A percentile compares a stretch with the other conserved stretches of the same genome.
phyloP scores from a whole-genome alignment of 257 asterid species.

The Verbena officinalis region DNA sequence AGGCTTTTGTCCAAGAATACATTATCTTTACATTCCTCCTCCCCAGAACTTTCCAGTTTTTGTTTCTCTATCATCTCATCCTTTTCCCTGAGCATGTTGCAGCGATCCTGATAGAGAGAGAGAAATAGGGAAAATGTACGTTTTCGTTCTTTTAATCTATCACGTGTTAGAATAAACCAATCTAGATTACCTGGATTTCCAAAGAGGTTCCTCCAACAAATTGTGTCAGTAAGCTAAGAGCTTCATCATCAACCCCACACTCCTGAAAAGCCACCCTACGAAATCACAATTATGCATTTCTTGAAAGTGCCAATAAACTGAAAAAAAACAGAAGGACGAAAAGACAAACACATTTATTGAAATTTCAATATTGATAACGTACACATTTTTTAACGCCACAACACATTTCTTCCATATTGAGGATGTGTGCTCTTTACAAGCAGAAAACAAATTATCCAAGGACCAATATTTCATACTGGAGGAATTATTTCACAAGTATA shows the following conservation, averaged over 20 bases:
- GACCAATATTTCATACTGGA: too few species aligned
- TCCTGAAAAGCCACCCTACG: constrained; percentile 75
- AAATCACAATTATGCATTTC: constrained; percentile 30
- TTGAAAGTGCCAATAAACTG: constrained; percentile 7
- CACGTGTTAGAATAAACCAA: constrained; percentile 15
- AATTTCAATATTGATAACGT: neutral
- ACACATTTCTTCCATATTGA: neutral
- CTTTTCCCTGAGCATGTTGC: constrained; percentile 64
- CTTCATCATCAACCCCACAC: constrained; percentile 57
- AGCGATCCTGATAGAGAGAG: constrained; percentile 70
- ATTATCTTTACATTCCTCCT: constrained; percentile 44
- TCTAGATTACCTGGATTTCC: constrained; percentile 73
- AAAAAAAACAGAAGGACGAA: constrained; percentile 8
- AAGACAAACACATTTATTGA: neutral
- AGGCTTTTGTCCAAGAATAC: constrained; percentile 66
- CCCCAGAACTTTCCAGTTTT: constrained; percentile 39
- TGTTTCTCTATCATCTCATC: constrained; percentile 40
- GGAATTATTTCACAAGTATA: constrained; percentile 1
- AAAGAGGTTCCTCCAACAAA: constrained; percentile 81
- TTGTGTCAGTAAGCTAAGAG: constrained; percentile 62
- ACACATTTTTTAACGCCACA: neutral
- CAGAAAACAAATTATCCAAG: neutral
- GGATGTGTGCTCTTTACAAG: neutral
- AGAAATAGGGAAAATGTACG: constrained; percentile 22
- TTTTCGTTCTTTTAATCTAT: constrained; percentile 5